Conservation (phyloP, 1,284 basidiomycete genomes). For the Ceratobasidium sp. region DNA sequence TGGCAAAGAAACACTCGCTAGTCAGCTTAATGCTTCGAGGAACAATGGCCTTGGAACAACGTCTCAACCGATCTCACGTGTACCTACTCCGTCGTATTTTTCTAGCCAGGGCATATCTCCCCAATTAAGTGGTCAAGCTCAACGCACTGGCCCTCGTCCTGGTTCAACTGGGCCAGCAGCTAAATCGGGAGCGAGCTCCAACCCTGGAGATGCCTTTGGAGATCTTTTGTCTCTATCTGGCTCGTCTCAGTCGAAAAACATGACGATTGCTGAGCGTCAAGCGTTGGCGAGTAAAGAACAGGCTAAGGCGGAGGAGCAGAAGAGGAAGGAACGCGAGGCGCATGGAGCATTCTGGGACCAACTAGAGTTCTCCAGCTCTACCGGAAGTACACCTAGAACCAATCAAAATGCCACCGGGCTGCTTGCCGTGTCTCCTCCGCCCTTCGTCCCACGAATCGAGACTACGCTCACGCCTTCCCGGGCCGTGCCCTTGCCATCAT, state of each 20-base stretch:
- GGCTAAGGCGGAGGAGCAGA: conserved; percentile 47
- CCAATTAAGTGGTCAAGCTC: conserved; percentile 4
- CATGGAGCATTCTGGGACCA: conserved; percentile 57
- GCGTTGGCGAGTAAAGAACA: conserved; percentile 50
- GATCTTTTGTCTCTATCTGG: conserved; percentile 28
- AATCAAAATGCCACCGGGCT: conserved; percentile 58
- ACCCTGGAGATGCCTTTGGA: conserved; percentile 22
- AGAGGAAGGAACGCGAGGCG: conserved; percentile 48
- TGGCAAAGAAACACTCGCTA: not conserved
- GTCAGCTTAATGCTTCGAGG: conserved; percentile 24
- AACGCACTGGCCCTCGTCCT: conserved; percentile 10
- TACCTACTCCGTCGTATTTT: conserved; percentile 24
- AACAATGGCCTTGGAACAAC: not conserved
- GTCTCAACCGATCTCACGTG: conserved; percentile 22
- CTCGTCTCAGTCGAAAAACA: conserved; percentile 7
- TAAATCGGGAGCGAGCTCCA: not conserved
- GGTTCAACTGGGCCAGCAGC: not conserved
- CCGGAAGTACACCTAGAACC: conserved; percentile 37
- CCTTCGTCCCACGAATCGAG: conserved; percentile 38
- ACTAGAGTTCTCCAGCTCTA: conserved; percentile 47
- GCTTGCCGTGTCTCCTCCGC: conserved; percentile 62
- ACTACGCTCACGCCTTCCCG: conserved; percentile 37
- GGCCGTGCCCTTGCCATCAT: conserved; percentile 46
- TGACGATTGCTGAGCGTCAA: conserved; percentile 41
- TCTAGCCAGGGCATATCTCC: conserved; percentile 2